Conservation (phyloP, 192 early-diverging fungal genomes). For the Linnemannia hyalina region DNA sequence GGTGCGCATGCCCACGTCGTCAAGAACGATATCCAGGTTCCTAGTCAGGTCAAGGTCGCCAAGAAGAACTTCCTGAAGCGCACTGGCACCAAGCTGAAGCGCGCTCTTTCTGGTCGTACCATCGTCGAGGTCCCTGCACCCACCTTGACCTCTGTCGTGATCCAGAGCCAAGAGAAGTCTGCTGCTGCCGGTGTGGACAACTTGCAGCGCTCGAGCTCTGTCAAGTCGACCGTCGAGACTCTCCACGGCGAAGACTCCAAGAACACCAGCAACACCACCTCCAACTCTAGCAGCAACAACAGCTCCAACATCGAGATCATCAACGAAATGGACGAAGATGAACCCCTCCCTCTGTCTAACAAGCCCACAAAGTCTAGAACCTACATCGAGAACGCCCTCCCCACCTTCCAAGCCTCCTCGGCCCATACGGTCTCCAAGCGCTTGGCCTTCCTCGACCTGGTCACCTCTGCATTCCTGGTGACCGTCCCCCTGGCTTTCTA, state of each 20-base stretch:
- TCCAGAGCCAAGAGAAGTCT: background rate
- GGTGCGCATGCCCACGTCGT: slow-evolving; percentile 43
- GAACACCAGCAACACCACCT: background rate
- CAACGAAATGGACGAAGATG: background rate
- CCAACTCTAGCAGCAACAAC: background rate
- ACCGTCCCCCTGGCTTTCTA: slow-evolving; percentile 30
- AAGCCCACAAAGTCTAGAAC: slow-evolving; percentile 24
- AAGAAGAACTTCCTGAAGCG: slow-evolving; percentile 39
- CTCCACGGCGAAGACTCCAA: background rate
- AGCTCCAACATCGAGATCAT: background rate
- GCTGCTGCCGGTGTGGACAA: background rate
- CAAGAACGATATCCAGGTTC: slow-evolving; percentile 46
- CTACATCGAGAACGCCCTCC: slow-evolving; percentile 28
- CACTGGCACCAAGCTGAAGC: slow-evolving; percentile 37
- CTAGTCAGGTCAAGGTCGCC: slow-evolving; percentile 13
- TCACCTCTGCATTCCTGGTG: slow-evolving; percentile 29
- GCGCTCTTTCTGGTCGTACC: slow-evolving; percentile 36
- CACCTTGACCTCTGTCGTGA: background rate
- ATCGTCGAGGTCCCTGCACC: slow-evolving; percentile 11
- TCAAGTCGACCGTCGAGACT: slow-evolving; percentile 18
- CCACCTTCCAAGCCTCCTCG: slow-evolving; percentile 33
- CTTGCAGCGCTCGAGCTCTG: slow-evolving; percentile 31
- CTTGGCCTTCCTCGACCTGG: slow-evolving; percentile 27
- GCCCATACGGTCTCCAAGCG: slow-evolving; percentile 21
- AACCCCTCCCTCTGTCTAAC: background rate